Base-by-base conservation (phyloP, 495 filamentous ascomycete genomes). In the Massariosphaeria phaeospora region DNA sequence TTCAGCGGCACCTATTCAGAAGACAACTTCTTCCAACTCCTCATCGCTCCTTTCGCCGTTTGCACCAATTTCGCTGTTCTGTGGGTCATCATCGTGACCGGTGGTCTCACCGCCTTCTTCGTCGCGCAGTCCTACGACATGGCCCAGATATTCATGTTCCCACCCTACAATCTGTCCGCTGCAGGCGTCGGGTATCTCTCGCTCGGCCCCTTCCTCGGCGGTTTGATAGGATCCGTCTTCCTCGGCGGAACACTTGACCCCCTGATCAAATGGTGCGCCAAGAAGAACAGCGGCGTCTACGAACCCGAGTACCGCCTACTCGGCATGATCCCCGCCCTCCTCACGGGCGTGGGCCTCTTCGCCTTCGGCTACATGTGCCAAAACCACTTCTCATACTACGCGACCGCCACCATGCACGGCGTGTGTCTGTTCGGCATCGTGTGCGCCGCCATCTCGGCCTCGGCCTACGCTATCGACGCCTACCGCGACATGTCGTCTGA, bases 171-270 rank as follows among this genome's bases (percentile, higher is more conserved):
- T 31, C 55, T 66, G 13, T 41, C 23, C 38, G 50, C 63, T 2
- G 55, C 63, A 13, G 59, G 56, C 9, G 55, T 66, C 18, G 63
- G 63, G 20, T 66, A 63, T 31, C 31, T 66, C 1, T 66, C 55
- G 27, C 55, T 63, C 10, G 59, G 63, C 15, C 59, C 63, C 12
- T 63, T 63, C 44, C 35, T 66, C 26, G 59, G 60, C 30, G 52
- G 53, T 41, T 40, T 60, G 1, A 17, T 63, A 13, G 61, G 39
- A 13, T 45, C 55, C 8, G 42, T 63, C 9, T 24, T 63, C 30
- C 41, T 63, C 1, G 61, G 61, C n/a, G 27, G 41, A 0, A 63
- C 50, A 7, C 33, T 53, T 12, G 61, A 63, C 38, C 55, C 55
- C 2, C 50, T 63, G 5, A 63, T 63, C 27, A 48, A 48, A 9